Conservation (phyloP, 2,329 filamentous ascomycete species). For the Gremmenia infestans region DNA sequence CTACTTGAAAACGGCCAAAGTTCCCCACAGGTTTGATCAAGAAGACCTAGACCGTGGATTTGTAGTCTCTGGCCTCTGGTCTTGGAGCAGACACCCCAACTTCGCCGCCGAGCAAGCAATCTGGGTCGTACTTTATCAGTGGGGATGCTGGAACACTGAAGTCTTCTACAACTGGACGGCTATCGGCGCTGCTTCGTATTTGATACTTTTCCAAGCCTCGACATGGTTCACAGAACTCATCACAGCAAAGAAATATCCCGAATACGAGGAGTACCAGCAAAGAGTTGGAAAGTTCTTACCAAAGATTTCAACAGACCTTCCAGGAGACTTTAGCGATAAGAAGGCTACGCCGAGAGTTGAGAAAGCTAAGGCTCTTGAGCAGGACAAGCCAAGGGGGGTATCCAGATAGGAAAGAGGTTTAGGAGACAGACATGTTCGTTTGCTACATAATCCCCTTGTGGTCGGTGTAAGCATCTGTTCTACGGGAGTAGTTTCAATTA, state of each 20-base stretch:
- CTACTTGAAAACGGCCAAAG: slow-evolving; percentile 69
- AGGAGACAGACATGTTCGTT: not conserved
- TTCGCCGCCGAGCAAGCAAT: slow-evolving; percentile 88
- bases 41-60: slow-evolving; percentile 88
- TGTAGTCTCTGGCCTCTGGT: slow-evolving; percentile 77
- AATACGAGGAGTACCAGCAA: slow-evolving; percentile 80
- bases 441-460: no score
- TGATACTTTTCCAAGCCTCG: slow-evolving; percentile 83
- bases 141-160: slow-evolving; percentile 72
- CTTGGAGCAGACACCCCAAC: slow-evolving; percentile 87
- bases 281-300: slow-evolving; percentile 83
- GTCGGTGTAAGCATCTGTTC: no score
- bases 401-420: not conserved
- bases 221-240: slow-evolving; percentile 84
- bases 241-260: slow-evolving; percentile 75
- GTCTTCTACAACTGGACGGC: slow-evolving; percentile 74
- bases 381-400: not conserved
- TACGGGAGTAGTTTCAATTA: no score
- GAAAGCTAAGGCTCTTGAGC: not conserved
- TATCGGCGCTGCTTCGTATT: slow-evolving; percentile 61
- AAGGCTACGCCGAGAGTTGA: slow-evolving; percentile 20
- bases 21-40: slow-evolving; percentile 59
- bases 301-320: slow-evolving; percentile 19
- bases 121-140: slow-evolving; percentile 85
- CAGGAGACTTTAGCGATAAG: slow-evolving; percentile 26